Base-by-base conservation (phyloP, 176 grass and related monocot species). In the Aegilops umbellulata region DNA sequence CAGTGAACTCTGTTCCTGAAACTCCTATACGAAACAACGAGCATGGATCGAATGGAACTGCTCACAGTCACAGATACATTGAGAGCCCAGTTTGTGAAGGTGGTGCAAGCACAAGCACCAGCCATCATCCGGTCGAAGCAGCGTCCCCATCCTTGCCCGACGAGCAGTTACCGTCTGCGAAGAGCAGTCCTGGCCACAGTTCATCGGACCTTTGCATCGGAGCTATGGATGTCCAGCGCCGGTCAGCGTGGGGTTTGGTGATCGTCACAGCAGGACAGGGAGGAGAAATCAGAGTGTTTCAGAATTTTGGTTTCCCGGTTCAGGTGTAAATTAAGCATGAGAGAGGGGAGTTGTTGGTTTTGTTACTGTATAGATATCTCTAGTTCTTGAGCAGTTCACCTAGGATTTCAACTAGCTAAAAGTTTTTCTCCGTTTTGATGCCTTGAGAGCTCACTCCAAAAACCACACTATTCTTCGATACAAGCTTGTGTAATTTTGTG, bases 271-370 rank as follows among this genome's bases (percentile, higher is more conserved):
- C 97, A 3, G 92, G 93, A 61, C 65, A 80, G 8, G 92, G 88
- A 57, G 97, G 97, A 57, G 82, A 88, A 79, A 94, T 99, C 42
- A 85, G 88, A 78, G 91, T 94, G 74, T 97, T 96, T 79, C 94
- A 99, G 81, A 99, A 99, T 91, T 99, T 97, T 49, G 97, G 97
- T 46, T 99, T 99, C 82, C 94, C 97, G 7, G 89, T 94, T 84
- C 90, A 94, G 55, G 89, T 94, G 70, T 94, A 91, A 96, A 88
- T 64, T 57, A 77, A 80, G 85, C 7, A 31, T 66, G 49, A 68
- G 77, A 22, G 60, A 66, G 70, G 29, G 38, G 23, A 58, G 51
- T 84, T 89, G 42, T 1, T 51, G 24, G 22, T 83, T 35, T 44
- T 30, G 41, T 85, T 57, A 42, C 78, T 92, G 90, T 95, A 83